phyloP scores from a whole-genome alignment of 1,139 yeast genomes.

The Saccharomyces hybrid region DNA sequence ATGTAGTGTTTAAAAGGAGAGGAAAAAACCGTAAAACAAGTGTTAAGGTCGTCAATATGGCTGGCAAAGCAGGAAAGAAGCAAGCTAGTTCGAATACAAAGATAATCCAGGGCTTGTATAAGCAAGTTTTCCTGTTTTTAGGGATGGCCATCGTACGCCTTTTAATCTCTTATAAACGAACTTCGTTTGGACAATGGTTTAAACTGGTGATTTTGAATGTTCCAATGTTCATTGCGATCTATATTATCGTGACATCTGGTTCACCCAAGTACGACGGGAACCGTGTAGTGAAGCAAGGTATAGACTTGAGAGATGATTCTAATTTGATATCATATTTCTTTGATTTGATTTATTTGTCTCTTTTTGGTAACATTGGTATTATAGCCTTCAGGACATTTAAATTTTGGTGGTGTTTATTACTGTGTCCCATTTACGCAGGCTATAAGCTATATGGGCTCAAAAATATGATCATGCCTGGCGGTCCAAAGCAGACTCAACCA shows the following conservation, averaged over 20 bases:
- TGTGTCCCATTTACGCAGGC: conserved; percentile 22
- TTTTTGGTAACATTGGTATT: conserved; percentile 23
- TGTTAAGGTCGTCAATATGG: conserved; percentile 8
- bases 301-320: conserved; percentile 22
- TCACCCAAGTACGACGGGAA: conserved; percentile 23
- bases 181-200: conserved; percentile 6
- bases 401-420: conserved; percentile 19
- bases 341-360: conserved; percentile 28
- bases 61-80: conserved; percentile 17
- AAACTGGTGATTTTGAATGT: conserved; percentile 17
- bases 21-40: neutral
- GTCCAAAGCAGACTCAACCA: conserved; percentile 1
- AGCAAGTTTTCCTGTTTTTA: conserved; percentile 11
- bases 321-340: conserved; percentile 28
- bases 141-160: conserved; percentile 15
- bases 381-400: conserved; percentile 23
- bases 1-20: neutral
- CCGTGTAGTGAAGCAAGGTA: conserved; percentile 19
- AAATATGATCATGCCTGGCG: conserved; percentile 12
- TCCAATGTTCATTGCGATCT: conserved; percentile 23
- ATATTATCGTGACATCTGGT: conserved; percentile 25
- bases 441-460: conserved; percentile 25
- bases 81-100: conserved; percentile 12
- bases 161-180: conserved; percentile 5
- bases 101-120: conserved; percentile 9